Evolutionary conservation across 345 rosid genomes (phyloP), one percentile per base, ranked within the genome.

Genomic region (Anastatica hierochuntica): DNA sequence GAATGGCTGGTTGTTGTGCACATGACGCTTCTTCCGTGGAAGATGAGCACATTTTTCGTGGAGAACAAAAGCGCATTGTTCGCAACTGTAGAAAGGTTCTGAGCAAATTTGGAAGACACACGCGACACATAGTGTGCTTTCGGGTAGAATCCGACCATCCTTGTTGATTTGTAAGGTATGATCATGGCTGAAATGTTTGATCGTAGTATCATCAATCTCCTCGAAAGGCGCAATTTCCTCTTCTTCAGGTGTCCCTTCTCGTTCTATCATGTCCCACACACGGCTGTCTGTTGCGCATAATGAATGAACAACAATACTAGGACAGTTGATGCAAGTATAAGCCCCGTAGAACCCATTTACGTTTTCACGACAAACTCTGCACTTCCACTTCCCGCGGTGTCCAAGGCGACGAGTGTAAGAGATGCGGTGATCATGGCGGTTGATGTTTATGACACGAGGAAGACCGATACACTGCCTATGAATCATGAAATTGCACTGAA

Each of bases 111-210:
- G 24, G 19, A 53, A 14, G 6, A 19, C 40, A 13, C 66, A 50
- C 6, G 58, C 66, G 1, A 1, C 5, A 20, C 66, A 61, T 1
- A 51, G 4, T 43, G 0, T 42, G 20, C 1, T 61, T 42, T 61
- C 66, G 1, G 6, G 14, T 7, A 21, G 19, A 8, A 21, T 50
- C 19, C 0, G 0, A 0, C 14, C 65, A 49, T 49, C 49, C 2
- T 40, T 49, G 24, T 41, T 33, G 48, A 38, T 1, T 7, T 0
- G 20, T 10, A 59, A 39, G n/a, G 38, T 10, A 14, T 59, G 63
- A 14, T 50, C 29, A 51, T 61, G 51, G 44, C 50, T 21, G 2
- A 50, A 50, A 61, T 61, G 66, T 23, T 24, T 51, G 2, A 61
- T 61, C 0, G 37, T 51, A 8, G 1, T 9, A 12, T 9, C 58